phyloP scores from a whole-genome alignment of 371 early-diverging fungal genomes.

The Mucor velutinosus region DNA sequence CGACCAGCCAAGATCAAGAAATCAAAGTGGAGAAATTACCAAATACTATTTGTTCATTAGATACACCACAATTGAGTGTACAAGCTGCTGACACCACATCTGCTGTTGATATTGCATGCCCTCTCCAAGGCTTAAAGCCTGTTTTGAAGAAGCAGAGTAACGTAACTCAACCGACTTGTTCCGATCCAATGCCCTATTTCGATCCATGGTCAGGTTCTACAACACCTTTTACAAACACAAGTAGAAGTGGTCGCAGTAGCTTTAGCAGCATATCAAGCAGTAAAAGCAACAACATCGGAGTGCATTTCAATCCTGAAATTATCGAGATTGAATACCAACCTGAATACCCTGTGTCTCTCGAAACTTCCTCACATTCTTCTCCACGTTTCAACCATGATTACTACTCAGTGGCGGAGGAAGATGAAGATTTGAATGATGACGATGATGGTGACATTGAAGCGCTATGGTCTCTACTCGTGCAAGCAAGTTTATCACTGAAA shows the following conservation, averaged over 20 bases:
- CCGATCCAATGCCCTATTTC: constrained; percentile 14
- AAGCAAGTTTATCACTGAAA: constrained; percentile 8
- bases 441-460: constrained; percentile 15
- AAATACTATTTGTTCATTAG: neutral
- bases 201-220: constrained; percentile 8
- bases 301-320: constrained; percentile 36
- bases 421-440: neutral
- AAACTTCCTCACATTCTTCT: neutral
- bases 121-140: constrained; percentile 32
- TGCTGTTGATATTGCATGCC: neutral
- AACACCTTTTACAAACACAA: neutral
- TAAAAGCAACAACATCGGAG: constrained; percentile 13
- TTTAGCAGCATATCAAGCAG: constrained; percentile 11
- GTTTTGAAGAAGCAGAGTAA: constrained; percentile 32
- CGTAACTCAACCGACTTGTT: constrained; percentile 28
- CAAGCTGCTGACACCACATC: neutral
- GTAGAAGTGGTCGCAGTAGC: constrained; percentile 13
- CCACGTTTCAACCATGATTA: neutral
- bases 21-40: constrained; percentile 4
- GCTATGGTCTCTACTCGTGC: constrained; percentile 16
- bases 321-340: constrained; percentile 37
- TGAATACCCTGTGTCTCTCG: constrained; percentile 25
- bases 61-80: neutral
- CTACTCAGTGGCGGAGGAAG: neutral
- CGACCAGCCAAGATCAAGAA: neutral